These are phyloP conservation scores for Hanseniaspora clermontiae DNA, from an alignment of 805 yeast species.

Conservation along the genomic window DNA sequence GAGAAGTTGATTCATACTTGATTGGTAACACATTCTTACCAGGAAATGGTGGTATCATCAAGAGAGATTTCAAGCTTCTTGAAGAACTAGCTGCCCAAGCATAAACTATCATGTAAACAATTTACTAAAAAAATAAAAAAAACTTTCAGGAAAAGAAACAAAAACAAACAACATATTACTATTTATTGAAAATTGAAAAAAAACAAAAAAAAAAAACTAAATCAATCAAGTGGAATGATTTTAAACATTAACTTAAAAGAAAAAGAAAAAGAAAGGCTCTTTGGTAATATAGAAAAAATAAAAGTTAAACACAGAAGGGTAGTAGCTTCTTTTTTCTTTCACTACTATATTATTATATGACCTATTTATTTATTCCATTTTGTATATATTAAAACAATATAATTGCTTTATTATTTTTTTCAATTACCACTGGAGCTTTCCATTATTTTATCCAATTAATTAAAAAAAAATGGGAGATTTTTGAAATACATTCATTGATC, in stretches of 20 bases:
- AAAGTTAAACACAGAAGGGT: neutral
- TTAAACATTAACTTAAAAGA: neutral
- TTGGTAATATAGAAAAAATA: neutral
- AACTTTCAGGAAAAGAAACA: neutral
- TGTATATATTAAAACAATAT: neutral
- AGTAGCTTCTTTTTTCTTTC: slow-evolving; percentile 1
- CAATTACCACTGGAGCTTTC: no score
- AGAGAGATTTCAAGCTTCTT: slow-evolving; percentile 63
- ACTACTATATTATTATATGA: no score
- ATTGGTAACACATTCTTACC: slow-evolving; percentile 76
- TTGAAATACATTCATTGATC: no score
- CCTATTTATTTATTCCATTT: neutral
- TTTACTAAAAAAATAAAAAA: neutral
- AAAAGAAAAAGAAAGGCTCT: neutral
- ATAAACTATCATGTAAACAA: neutral
- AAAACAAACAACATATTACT: neutral
- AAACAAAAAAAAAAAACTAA: neutral
- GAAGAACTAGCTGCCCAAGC: slow-evolving; percentile 54
- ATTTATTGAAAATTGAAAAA: neutral
- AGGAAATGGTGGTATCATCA: slow-evolving; percentile 85
- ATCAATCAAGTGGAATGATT: neutral
- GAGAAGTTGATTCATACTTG: slow-evolving; percentile 73
- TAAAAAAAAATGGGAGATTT: no score
- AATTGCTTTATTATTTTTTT: neutral
- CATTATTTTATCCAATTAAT: neutral